Evolutionary conservation across 2,329 filamentous ascomycete species (phyloP).

Genomic region (Claviceps digitariae): DNA sequence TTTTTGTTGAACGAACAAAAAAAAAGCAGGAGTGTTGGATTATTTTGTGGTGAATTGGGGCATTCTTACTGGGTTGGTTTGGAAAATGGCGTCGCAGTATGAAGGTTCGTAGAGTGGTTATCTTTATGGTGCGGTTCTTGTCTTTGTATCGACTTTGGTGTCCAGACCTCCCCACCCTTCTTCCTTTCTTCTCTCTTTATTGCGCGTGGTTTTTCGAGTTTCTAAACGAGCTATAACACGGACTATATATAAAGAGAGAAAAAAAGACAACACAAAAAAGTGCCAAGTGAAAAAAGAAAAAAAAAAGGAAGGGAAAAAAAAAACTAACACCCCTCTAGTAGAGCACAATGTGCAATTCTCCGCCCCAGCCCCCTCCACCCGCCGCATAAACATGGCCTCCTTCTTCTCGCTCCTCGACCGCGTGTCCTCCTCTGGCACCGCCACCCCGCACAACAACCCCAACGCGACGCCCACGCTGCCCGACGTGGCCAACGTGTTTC

Average conservation of each 20-base stretch:
- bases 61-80: background rate
- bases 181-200: background rate
- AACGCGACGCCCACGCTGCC: constrained; percentile 47
- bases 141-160: background rate
- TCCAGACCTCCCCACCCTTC: background rate
- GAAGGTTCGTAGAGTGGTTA: constrained; percentile 24
- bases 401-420: constrained; percentile 46
- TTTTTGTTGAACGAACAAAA: no score
- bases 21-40: no score
- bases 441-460: constrained; percentile 34
- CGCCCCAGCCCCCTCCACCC: constrained; percentile 26
- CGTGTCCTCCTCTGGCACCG: constrained; percentile 26
- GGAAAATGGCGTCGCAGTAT: constrained; percentile 43
- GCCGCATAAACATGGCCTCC: constrained; percentile 50
- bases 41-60: no score
- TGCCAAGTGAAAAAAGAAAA: background rate
- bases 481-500: constrained; percentile 43
- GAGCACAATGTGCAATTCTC: constrained; percentile 47
- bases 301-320: no score
- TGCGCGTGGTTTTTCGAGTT: background rate
- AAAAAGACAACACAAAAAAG: background rate
- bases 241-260: background rate
- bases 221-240: no score
- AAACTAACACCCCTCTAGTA: constrained; percentile 26
- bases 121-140: background rate